Evolutionary conservation across 78 protist species (phyloP).

Genomic region (Chrysochromulina tobinii): DNA sequence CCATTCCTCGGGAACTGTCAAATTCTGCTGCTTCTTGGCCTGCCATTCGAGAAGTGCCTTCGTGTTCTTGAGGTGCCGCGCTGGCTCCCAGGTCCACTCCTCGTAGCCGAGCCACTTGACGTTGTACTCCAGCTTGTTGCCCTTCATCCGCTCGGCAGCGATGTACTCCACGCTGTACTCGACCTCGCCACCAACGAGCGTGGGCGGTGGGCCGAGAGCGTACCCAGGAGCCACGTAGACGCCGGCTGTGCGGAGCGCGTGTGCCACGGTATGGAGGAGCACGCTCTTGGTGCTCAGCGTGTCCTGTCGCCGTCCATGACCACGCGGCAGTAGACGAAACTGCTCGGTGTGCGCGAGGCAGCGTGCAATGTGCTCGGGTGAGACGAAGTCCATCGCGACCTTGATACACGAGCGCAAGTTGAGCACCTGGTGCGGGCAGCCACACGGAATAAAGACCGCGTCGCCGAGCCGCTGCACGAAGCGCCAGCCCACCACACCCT

Average conservation of each 20-base stretch:
- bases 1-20: too few species aligned
- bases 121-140: too few species aligned
- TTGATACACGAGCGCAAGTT: not conserved
- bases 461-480: conserved; percentile 17
- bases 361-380: not conserved
- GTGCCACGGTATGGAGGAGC: not conserved
- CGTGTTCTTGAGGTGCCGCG: too few species aligned
- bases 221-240: too few species aligned
- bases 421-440: conserved; percentile 22
- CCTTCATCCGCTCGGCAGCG: too few species aligned
- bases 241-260: not conserved
- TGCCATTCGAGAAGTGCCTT: too few species aligned
- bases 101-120: too few species aligned
- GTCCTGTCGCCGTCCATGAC: not conserved
- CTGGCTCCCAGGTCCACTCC: too few species aligned
- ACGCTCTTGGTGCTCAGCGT: not conserved
- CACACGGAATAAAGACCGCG: not conserved
- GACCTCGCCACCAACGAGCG: too few species aligned
- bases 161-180: too few species aligned
- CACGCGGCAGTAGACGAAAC: not conserved
- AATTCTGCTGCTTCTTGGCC: too few species aligned
- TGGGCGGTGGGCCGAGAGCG: too few species aligned
- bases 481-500: not conserved
- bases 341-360: not conserved
- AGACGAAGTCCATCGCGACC: conserved; percentile 9